Base-by-base conservation (phyloP, 2,329 filamentous ascomycete species). In the Alternaria alternata region DNA sequence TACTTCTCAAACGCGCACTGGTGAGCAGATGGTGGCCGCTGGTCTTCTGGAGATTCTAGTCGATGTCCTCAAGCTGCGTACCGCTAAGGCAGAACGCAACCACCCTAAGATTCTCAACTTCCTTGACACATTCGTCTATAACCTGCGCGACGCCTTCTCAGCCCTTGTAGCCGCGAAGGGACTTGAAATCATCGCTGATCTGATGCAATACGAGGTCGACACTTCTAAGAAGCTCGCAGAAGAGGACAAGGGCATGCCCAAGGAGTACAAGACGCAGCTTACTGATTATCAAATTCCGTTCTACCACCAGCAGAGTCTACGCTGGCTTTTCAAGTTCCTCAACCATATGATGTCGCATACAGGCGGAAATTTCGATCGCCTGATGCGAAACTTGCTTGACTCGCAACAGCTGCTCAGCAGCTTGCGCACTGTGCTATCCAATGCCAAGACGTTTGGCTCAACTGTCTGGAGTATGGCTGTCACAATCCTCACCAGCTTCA, bases 391-490 rank as follows among this genome's bases (percentile, higher is more conserved):
- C 73, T 81, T 99, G 60, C 96, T 97, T 48, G 96, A 99, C 78
- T 97, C 95, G 44, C 91, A 94, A 24, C 91, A 91, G 62, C 84
- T 99, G 46, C 84, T 99, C 46, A 86, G 84, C 22, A 92, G 91
- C 58, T 84, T 99, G 51, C 89, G 92, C 54, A 85, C 89, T 38
- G 92, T 99, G 46, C 91, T 97, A 64, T 88, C 90, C 64, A 91
- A 96, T 70, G 89, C 91, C 38, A 84, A 84, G 53, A 84, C 89
- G 38, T 99, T 94, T 75, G 95, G 95, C 12, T 95, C 94, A 2
- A 90, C 95, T 60, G 93, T 98, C 5, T 99, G 95, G 95, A 97
- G 93, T 49, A 94, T 94, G 75, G 91, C 93, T 7, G 92, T 97
- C 63, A 94, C 90, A 55, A 94, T 97, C 57, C 83, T 99, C 51